Evolutionary conservation across 441 rosid species (phyloP).

Genomic region (Eruca vesicaria): DNA sequence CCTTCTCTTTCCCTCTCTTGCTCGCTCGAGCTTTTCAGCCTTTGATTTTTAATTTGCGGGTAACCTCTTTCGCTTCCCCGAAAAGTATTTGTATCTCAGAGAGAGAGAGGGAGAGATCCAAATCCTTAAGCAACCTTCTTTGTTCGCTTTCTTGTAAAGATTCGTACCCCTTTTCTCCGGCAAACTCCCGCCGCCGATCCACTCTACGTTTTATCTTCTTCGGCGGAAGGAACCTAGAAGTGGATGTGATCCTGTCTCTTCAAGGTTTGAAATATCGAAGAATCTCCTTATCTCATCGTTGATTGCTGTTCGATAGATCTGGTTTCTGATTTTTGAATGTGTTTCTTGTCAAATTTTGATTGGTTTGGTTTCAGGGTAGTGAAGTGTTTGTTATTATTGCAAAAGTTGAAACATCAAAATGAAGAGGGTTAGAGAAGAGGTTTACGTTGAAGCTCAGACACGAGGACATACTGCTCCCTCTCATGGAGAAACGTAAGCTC

Average conservation of each 20-base stretch:
- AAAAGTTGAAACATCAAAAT: constrained; percentile 31
- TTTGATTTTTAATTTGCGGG: constrained; percentile 13
- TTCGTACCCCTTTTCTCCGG: constrained; percentile 29
- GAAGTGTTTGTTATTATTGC: background rate
- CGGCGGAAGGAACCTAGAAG: background rate
- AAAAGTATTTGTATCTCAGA: constrained; percentile 12
- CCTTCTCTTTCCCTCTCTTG: constrained; percentile 12
- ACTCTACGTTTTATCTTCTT: background rate
- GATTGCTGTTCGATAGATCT: background rate
- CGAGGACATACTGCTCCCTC: constrained; percentile 66
- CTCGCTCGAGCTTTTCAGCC: constrained; percentile 20
- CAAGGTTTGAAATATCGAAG: constrained; percentile 15
- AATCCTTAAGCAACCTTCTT: constrained; percentile 20
- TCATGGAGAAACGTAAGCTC: constrained; percentile 71
- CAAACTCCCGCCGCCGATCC: constrained; percentile 26
- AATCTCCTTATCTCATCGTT: background rate
- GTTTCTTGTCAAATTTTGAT: background rate
- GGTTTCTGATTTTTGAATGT: background rate
- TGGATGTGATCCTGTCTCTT: background rate
- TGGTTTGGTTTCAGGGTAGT: constrained; percentile 18
- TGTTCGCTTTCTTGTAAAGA: constrained; percentile 22
- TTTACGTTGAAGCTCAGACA: constrained; percentile 57
- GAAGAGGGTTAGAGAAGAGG: constrained; percentile 92
- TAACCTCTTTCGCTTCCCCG: constrained; percentile 10
- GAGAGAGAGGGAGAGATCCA: background rate